Percentiles rank a stretch among this genome's conserved stretches.
phyloP scores from a whole-genome alignment of 441 rosid species.

The Pelargonium myrrhifolium region DNA sequence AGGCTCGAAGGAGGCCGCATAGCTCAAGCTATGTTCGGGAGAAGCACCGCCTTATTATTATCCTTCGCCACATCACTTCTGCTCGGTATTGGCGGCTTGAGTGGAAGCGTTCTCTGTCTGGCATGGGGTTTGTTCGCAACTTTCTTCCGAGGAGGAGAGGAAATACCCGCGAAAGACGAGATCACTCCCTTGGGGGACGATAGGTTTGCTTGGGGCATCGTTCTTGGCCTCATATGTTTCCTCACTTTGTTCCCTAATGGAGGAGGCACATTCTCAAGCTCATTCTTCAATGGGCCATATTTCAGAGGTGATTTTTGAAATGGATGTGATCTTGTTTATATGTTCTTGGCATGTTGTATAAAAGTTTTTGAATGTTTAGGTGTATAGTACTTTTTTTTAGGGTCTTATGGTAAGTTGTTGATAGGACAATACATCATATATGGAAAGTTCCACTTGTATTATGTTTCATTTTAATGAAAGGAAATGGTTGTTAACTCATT shows the following conservation, averaged over 20 bases:
- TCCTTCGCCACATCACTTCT: conserved; percentile 71
- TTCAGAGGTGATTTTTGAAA: conserved; percentile 44
- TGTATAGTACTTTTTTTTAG: no score
- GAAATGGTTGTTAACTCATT: no score
- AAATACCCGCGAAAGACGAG: conserved; percentile 76
- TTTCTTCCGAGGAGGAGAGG: conserved; percentile 86
- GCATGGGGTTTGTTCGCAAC: conserved; percentile 89
- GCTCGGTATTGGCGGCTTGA: conserved; percentile 67
- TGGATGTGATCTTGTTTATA: not conserved
- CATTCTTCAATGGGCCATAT: conserved; percentile 61
- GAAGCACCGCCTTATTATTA: conserved; percentile 59
- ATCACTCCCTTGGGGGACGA: conserved; percentile 61
- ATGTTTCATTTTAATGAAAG: no score
- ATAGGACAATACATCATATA: no score
- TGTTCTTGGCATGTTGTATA: not conserved
- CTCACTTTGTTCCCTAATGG: conserved; percentile 84
- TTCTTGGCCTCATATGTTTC: conserved; percentile 74
- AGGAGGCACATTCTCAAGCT: conserved; percentile 77
- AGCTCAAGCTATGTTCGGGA: conserved; percentile 82
- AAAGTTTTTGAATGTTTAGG: no score
- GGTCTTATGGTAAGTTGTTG: no score
- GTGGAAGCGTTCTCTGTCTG: conserved; percentile 78
- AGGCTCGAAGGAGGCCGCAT: conserved; percentile 90
- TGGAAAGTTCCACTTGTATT: no score
- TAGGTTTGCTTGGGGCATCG: conserved; percentile 73